phyloP scores from a whole-genome alignment of 1,139 yeast species.

The Suhomyces choctaworum region DNA sequence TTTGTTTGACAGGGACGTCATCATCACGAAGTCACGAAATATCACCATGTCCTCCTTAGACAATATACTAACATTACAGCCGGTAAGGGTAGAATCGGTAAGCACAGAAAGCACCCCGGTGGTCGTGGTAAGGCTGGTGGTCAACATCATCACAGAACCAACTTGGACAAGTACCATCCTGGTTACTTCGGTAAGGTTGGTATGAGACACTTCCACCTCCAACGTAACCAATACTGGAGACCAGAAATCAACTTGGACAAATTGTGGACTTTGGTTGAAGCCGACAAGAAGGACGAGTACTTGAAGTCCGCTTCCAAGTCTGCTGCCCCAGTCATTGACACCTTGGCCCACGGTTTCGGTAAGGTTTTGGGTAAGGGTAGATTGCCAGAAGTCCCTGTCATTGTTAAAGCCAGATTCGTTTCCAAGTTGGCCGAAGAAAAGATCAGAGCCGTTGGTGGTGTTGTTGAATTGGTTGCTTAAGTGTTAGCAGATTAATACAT shows the following conservation, averaged over 20 bases:
- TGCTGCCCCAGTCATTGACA: conserved; percentile 98
- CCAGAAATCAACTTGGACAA: conserved; percentile 98
- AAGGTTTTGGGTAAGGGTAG: conserved; percentile 99
- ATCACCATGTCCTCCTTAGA: no score
- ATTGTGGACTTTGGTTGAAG: conserved; percentile 96
- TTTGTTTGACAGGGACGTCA: neutral
- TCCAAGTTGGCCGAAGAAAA: conserved; percentile 99
- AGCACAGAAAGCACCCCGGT: conserved; percentile 99
- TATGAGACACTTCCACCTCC: conserved; percentile 99
- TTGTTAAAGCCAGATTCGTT: conserved; percentile 99
- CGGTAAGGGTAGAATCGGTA: conserved; percentile 99
- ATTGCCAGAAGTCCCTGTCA: conserved; percentile 97
- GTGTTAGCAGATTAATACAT: conserved; percentile 18
- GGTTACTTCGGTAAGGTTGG: conserved; percentile 99
- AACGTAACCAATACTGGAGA: conserved; percentile 94
- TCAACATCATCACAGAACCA: conserved; percentile 99
- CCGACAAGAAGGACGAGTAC: conserved; percentile 94
- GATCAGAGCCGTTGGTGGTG: conserved; percentile 99
- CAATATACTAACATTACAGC: conserved; percentile 57
- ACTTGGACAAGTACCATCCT: conserved; percentile 99
- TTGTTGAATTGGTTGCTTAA: conserved; percentile 98
- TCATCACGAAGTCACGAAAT: neutral
- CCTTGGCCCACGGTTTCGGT: conserved; percentile 99
- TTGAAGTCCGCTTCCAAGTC: conserved; percentile 80
- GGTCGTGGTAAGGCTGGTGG: conserved; percentile 99